These are phyloP conservation scores for Gymnopus androsaceus DNA, from an alignment of 1,284 basidiomycete species.

Conservation along the genomic window DNA sequence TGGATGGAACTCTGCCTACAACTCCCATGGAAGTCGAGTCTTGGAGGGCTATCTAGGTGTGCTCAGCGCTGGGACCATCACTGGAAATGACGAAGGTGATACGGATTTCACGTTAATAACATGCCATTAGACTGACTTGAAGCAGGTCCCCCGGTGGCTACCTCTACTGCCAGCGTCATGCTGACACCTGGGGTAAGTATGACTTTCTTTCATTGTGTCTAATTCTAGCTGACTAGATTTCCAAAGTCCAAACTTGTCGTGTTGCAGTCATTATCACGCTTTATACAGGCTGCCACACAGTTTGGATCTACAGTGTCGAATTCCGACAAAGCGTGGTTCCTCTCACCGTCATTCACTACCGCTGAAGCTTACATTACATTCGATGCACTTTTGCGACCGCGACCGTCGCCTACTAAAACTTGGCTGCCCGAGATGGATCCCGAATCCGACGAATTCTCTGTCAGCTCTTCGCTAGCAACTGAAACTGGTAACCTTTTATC, in stretches of 20 bases:
- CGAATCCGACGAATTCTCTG: constrained; percentile 32
- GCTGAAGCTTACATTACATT: constrained; percentile 50
- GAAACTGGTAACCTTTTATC: constrained; percentile 10
- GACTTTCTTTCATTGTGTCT: background rate
- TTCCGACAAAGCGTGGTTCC: constrained; percentile 49
- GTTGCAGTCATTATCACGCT: constrained; percentile 60
- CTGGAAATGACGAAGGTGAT: constrained; percentile 49
- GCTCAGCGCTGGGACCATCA: constrained; percentile 64
- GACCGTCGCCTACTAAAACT: constrained; percentile 8
- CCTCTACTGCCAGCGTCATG: constrained; percentile 64
- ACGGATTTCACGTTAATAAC: background rate
- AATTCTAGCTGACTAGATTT: constrained; percentile 8
- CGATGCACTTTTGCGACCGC: constrained; percentile 36
- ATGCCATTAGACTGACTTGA: constrained; percentile 17
- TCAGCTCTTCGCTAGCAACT: constrained; percentile 23
- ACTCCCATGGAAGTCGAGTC: constrained; percentile 60
- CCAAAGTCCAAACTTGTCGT: constrained; percentile 63
- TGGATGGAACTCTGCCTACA: constrained; percentile 60
- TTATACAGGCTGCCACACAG: constrained; percentile 43
- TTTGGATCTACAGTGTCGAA: constrained; percentile 22
- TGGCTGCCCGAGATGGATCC: constrained; percentile 36
- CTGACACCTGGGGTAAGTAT: constrained; percentile 63
- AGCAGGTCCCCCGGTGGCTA: constrained; percentile 52
- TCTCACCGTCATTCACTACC: constrained; percentile 51
- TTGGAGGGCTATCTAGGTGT: constrained; percentile 78